Conservation (phyloP, 768 basidiomycete genomes). For the Pleurotus platypus region DNA sequence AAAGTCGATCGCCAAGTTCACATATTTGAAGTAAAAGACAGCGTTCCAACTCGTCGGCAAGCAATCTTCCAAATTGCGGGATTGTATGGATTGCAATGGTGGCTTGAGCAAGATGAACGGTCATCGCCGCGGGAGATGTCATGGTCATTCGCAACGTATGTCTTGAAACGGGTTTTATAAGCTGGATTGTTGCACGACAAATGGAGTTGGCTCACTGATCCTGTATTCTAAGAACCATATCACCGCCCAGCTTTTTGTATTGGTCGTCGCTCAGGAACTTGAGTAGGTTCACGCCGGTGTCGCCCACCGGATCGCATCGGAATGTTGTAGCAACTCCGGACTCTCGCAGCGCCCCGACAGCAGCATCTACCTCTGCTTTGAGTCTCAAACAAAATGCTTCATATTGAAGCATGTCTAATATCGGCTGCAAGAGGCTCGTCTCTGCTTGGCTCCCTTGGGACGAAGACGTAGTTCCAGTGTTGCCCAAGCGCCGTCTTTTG, state of each 20-base stretch:
- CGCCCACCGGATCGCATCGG: constrained; percentile 62
- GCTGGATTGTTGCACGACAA: neutral
- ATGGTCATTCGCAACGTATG: constrained; percentile 76
- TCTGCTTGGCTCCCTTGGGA: constrained; percentile 15
- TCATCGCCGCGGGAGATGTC: constrained; percentile 68
- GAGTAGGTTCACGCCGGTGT: constrained; percentile 59
- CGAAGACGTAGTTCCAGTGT: constrained; percentile 18
- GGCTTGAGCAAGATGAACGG: constrained; percentile 79
- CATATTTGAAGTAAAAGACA: constrained; percentile 69
- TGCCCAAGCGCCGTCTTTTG: constrained; percentile 37
- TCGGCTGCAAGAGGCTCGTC: constrained; percentile 63
- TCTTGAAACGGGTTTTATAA: constrained; percentile 28
- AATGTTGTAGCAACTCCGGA: constrained; percentile 57
- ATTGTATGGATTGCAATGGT: constrained; percentile 72
- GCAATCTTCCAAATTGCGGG: constrained; percentile 69
- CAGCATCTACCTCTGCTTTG: constrained; percentile 50
- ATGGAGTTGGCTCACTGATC: constrained; percentile 41
- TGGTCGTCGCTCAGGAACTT: constrained; percentile 39
- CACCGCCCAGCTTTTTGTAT: constrained; percentile 56
- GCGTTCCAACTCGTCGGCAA: constrained; percentile 74
- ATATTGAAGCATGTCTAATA: constrained; percentile 81
- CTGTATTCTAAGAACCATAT: constrained; percentile 68
- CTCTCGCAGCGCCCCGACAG: constrained; percentile 41
- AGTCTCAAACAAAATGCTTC: constrained; percentile 67
- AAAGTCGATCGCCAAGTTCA: constrained; percentile 55